Base-by-base conservation (phyloP, 1,139 yeast genomes). In the Eremothecium coryli region DNA sequence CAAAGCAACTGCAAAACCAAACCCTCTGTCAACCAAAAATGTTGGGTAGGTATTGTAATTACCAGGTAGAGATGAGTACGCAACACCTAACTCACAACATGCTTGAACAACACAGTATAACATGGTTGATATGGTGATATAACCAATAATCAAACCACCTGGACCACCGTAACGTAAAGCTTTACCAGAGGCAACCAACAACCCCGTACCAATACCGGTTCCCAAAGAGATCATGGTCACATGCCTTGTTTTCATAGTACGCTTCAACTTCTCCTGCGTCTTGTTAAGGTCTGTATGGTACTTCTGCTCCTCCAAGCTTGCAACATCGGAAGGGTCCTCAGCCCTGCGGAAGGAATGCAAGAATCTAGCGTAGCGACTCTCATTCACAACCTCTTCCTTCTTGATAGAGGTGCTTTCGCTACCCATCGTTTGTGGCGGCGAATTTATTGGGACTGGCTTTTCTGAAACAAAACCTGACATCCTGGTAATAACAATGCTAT, bases 1-100 rank as follows among this genome's bases (percentile, higher is more conserved):
- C 85, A 85, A 78, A 34, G 85, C 80, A 44, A 77, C 73, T 17
- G 84, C 75, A 53, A 80, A 79, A 7, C 93, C 93, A 78, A 85
- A 77, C 3, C 86, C 76, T n/a, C 73, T 67, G 47, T 82, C 88
- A 29, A 84, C 62, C 65, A 41, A 72, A 63, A 31, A 81, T 3
- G 82, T 64, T 23, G 80, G 69, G 54, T 76, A 80, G 33, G 80
- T 71, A 26, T 79, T 68, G 56, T 80, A 82, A 4, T 85, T 82
- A 46, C 93, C 93, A 36, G 82, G 69, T 23, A 82, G 76, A 12
- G 90, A 88, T 32, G 60, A 59, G 57, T 76, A 81, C 8, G 78
- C 69, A 25, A 80, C 82, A 35, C 90, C 84, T 52, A 82, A 57
- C 57, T 84, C 95, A 43, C 93, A 88, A 35, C 84, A 72, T 8